Evolutionary conservation across 2,329 filamentous ascomycete species (phyloP), one percentile per base, ranked within the genome.

Genomic region (Stylonectria norvegica): DNA sequence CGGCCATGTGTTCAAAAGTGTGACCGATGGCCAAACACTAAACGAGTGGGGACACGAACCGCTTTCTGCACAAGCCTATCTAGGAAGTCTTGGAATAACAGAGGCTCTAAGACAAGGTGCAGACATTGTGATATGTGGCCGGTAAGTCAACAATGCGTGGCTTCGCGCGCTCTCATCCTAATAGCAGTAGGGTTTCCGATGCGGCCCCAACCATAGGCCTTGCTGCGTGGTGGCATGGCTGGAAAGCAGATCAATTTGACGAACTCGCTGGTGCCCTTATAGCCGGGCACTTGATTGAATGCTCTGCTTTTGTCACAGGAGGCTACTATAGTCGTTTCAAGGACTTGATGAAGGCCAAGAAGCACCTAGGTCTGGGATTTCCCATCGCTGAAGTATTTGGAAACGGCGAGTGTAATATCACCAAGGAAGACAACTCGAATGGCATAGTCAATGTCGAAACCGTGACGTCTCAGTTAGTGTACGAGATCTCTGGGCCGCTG

Each of bases 181-280:
- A 38, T 10, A 17, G 64, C 38, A 64, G 66, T 2, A 63, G 70
- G n/a, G 69, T 70, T 2, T 63, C 67, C 1, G 69, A 71, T 43
- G 70, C 71, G 1, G 67, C 63, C 3, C 71, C 70, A 0, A 73
- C 75, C 0, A 75, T 78, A 34, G 74, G 68, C 0, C 71, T 72
- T 1, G 73, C 73, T 0, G 68, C 67, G 57, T 77, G 64, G 56
- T 78, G 74, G 73, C 64, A 76, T 43, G 55, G 61, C 2, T 78
- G 73, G 75, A 42, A 44, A 1, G 62, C 68, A 10, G 63, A 56
- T 0, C 63, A 70, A 22, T 73, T 67, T 30, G 65, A 76, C 44
- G 45, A 56, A 17, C 62, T 78, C 10, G 74, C 73, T 0, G 67
- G 67, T 1, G 58, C 69, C 1, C 53, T 76, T 1, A 58, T 76